Evolutionary conservation across 2,329 filamentous ascomycete species (phyloP).

Genomic region (Colletotrichum filicis): DNA sequence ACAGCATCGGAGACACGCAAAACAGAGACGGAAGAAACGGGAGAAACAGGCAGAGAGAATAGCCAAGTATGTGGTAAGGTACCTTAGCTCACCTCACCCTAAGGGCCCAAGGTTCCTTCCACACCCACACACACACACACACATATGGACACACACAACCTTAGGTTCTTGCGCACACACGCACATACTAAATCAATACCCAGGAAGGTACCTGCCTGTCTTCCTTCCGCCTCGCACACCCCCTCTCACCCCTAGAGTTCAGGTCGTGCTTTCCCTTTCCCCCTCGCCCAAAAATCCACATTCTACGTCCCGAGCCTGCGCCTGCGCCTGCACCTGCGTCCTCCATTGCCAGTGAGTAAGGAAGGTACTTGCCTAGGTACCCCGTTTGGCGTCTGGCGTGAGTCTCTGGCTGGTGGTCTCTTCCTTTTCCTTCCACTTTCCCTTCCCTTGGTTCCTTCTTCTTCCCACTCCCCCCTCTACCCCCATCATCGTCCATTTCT

Average conservation of each 20-base stretch:
- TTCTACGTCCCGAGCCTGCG: neutral
- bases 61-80: too few relatives aligned
- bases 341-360: slow-evolving; percentile 18
- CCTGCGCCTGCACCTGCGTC: neutral
- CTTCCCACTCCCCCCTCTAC: slow-evolving; percentile 37
- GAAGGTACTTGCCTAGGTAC: neutral
- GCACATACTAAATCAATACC: too few relatives aligned
- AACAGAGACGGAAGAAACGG: too few relatives aligned
- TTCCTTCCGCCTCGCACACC: neutral
- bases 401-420: slow-evolving; percentile 37
- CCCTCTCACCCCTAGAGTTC: neutral
- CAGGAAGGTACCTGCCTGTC: neutral
- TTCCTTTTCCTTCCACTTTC: slow-evolving; percentile 43
- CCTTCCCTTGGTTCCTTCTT: slow-evolving; percentile 36
- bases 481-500: slow-evolving; percentile 16
- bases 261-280: slow-evolving; percentile 10
- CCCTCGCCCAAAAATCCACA: slow-evolving; percentile 18
- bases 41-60: too few relatives aligned
- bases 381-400: slow-evolving; percentile 40
- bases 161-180: too few relatives aligned
- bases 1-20: neutral
- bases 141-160: too few relatives aligned
- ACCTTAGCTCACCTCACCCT: too few relatives aligned
- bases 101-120: too few relatives aligned
- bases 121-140: too few relatives aligned